These are phyloP conservation scores for Mycena floridula DNA, from an alignment of 768 basidiomycete genomes.

Conservation along the genomic window DNA sequence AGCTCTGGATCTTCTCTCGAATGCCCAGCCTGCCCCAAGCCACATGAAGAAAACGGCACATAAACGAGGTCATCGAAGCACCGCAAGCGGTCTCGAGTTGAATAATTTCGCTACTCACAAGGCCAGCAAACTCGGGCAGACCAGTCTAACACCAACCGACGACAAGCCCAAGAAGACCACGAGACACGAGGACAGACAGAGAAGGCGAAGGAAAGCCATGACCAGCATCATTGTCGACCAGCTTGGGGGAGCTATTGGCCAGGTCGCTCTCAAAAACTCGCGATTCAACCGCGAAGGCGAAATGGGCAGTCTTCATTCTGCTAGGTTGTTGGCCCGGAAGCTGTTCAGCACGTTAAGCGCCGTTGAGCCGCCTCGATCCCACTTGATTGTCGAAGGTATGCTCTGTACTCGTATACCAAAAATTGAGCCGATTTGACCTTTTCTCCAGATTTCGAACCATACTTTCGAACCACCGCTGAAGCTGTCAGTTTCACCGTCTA, in stretches of 20 bases:
- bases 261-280: conserved; percentile 64
- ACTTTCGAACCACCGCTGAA: conserved; percentile 66
- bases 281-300: conserved; percentile 51
- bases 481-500: conserved; percentile 41
- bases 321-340: conserved; percentile 61
- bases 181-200: conserved; percentile 26
- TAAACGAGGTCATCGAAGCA: conserved; percentile 38
- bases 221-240: conserved; percentile 64
- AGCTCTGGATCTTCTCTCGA: conserved; percentile 67
- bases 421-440: conserved; percentile 1
- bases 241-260: conserved; percentile 59
- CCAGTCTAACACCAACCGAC: too few relatives aligned
- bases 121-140: conserved; percentile 10
- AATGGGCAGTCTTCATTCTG: conserved; percentile 53
- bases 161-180: conserved; percentile 13
- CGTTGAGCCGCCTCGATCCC: conserved; percentile 50
- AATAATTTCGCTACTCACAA: conserved; percentile 22
- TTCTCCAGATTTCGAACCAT: conserved; percentile 66
- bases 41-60: conserved; percentile 30
- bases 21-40: conserved; percentile 45
- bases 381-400: conserved; percentile 64
- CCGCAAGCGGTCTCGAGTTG: conserved; percentile 28
- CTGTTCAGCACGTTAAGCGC: conserved; percentile 58
- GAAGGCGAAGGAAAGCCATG: conserved; percentile 44
- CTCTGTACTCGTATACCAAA: neutral